Conservation (phyloP, 805 yeast species). For the Lachancea kluyveri region DNA sequence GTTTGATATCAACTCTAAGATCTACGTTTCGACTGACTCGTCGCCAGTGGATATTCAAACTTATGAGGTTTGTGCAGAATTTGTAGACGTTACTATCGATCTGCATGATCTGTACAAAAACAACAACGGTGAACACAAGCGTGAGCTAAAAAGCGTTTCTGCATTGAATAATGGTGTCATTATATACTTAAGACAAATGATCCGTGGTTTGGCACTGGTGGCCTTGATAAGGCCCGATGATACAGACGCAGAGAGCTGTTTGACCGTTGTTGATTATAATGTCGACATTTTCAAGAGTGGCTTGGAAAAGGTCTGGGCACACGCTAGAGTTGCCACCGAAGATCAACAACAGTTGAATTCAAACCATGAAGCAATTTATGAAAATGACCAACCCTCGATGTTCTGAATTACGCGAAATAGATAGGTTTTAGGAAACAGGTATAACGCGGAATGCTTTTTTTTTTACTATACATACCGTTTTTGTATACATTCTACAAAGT, state of each 20-base stretch:
- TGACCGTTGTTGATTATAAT: conserved; percentile 80
- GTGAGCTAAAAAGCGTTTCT: conserved; percentile 60
- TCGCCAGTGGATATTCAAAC: conserved; percentile 93
- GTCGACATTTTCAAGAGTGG: conserved; percentile 74
- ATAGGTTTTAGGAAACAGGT: too few relatives aligned
- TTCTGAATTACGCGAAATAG: too few relatives aligned
- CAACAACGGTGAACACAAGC: conserved; percentile 11
- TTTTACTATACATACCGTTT: too few relatives aligned
- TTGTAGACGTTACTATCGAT: conserved; percentile 90
- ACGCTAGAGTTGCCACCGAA: conserved; percentile 20
- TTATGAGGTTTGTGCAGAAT: conserved; percentile 95
- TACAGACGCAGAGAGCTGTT: conserved; percentile 39
- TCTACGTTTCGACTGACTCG: conserved; percentile 93
- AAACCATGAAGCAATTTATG: too few relatives aligned
- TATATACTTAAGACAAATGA: conserved; percentile 83
- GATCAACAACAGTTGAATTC: too few relatives aligned
- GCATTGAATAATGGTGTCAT: conserved; percentile 78
- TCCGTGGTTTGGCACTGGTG: conserved; percentile 85
- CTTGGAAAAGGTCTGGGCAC: conserved; percentile 55
- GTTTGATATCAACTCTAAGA: conserved; percentile 87
- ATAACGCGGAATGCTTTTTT: too few relatives aligned
- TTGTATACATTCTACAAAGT: too few relatives aligned
- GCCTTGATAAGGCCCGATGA: conserved; percentile 73
- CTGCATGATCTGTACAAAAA: conserved; percentile 62
- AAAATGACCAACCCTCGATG: too few relatives aligned